These are phyloP conservation scores for Boletus speciosus DNA, from an alignment of 768 basidiomycete species.

Conservation along the genomic window DNA sequence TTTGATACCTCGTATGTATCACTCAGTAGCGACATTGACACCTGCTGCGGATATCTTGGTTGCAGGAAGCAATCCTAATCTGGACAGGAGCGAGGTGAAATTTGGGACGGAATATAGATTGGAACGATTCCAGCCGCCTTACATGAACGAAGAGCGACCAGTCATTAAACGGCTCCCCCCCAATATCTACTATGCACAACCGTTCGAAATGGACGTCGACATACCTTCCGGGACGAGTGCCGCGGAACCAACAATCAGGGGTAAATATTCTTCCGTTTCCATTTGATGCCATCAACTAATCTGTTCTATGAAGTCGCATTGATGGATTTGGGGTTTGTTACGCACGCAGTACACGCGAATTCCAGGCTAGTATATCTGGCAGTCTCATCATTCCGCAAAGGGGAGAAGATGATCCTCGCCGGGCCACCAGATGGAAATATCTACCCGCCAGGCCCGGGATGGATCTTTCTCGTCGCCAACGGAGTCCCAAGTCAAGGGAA, in stretches of 20 bases:
- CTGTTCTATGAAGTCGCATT: conserved; percentile 48
- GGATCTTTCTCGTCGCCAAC: conserved; percentile 63
- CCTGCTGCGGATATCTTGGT: conserved; percentile 72
- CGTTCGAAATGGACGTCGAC: conserved; percentile 43
- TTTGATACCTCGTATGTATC: conserved; percentile 71
- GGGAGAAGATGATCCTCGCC: conserved; percentile 48
- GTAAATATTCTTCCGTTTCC: conserved; percentile 30
- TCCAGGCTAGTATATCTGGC: conserved; percentile 70
- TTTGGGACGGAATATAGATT: conserved; percentile 89
- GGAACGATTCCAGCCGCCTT: conserved; percentile 83
- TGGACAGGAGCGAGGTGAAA: conserved; percentile 66
- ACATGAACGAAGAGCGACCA: conserved; percentile 64
- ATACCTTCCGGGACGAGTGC: conserved; percentile 35
- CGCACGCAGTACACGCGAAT: conserved; percentile 74
- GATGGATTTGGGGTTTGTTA: conserved; percentile 82
- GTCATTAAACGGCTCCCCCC: conserved; percentile 36
- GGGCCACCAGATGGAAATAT: conserved; percentile 62
- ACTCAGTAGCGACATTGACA: conserved; percentile 78
- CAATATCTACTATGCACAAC: conserved; percentile 44
- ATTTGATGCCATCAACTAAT: conserved; percentile 3
- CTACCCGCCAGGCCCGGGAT: conserved; percentile 82
- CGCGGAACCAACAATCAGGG: conserved; percentile 45
- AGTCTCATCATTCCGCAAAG: conserved; percentile 40
- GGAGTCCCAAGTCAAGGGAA: conserved; percentile 63
- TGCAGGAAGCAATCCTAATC: conserved; percentile 80